These are phyloP conservation scores for Prunus fruticosa DNA, from an alignment of 306 rosid genomes.

Conservation along the genomic window DNA sequence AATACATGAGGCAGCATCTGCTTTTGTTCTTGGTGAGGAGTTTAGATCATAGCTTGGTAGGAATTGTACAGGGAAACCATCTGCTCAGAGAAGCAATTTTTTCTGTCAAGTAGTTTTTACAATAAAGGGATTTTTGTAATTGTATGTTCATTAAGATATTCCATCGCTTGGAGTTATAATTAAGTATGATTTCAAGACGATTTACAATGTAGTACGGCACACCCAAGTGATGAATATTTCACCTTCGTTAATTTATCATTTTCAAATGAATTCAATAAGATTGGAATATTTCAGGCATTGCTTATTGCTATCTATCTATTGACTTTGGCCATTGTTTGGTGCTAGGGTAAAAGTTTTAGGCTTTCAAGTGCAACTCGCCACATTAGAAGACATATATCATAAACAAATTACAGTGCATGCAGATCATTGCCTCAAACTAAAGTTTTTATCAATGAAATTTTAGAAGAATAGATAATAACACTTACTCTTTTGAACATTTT, in stretches of 20 bases:
- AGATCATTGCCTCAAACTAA: not conserved
- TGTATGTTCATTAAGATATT: not conserved
- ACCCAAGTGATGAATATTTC: not conserved
- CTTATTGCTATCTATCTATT: not conserved
- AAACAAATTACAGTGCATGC: not conserved
- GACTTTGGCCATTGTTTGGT: not conserved
- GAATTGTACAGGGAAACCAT: slow-evolving; percentile 36
- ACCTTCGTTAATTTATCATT: not conserved
- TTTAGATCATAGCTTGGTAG: slow-evolving; percentile 42
- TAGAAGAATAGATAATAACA: not conserved
- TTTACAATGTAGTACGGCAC: not conserved
- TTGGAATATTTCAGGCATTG: not conserved
- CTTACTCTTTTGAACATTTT: too few relatives aligned
- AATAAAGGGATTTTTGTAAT: not conserved
- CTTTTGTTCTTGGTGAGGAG: slow-evolving; percentile 35
- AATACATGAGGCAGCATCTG: slow-evolving; percentile 29
- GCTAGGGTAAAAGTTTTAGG: not conserved
- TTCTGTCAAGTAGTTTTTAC: slow-evolving; percentile 8
- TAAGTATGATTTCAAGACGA: not conserved
- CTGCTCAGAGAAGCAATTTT: slow-evolving; percentile 38
- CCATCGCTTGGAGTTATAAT: not conserved
- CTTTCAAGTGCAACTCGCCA: not conserved
- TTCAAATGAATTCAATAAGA: not conserved
- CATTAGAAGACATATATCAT: not conserved
- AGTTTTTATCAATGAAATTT: not conserved